Evolutionary conservation across 768 basidiomycete genomes (phyloP), one percentile per base, ranked within the genome.

Genomic region (Mycena capillaripes): DNA sequence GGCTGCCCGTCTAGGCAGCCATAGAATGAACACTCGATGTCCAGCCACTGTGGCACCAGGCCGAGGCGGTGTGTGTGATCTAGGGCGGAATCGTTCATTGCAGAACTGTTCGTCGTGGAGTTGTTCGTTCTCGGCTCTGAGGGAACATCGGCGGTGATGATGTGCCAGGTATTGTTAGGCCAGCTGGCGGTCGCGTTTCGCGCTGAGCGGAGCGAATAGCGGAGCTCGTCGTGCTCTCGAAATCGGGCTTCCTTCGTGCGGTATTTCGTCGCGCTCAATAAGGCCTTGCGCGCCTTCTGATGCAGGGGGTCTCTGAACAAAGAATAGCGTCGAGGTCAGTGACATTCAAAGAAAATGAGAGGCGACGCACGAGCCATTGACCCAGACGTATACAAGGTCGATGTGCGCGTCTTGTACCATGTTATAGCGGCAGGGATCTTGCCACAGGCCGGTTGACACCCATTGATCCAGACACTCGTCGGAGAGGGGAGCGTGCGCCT

Each of bases 21-120:
- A 78, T 42, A 44, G 46, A 19, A 71, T 34, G 42, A 66, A 32
- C 74, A 67, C 23, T 62, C 53, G 38, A 81, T 69, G 27, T 82
- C 77, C 14, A 84, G 78, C 84, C 85, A 86, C 60, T 83, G 84
- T 8, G 85, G 85, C 5, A 84, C 75, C 52, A 84, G 81, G 10
- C 84, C 84, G 3, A 84, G 76, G 34, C 83, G 73, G 73, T 78
- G 74, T 14, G 17, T n/a, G 19, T 34, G 21, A 23, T 53, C 62
- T 42, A 30, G 21, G 2, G 25, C 46, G 30, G 36, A 14, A 12
- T 27, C 11, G 4, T 53, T 40, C 67, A 1, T 9, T 4, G n/a
- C n/a, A n/a, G n/a, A n/a, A n/a, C n/a, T n/a, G n/a, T n/a, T n/a
- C n/a, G n/a, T n/a, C n/a, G n/a, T n/a, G n/a, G 36, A 14, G 21